These are phyloP conservation scores for Rhynchospora breviuscula DNA, from an alignment of 176 grass and related monocot genomes.

Conservation along the genomic window DNA sequence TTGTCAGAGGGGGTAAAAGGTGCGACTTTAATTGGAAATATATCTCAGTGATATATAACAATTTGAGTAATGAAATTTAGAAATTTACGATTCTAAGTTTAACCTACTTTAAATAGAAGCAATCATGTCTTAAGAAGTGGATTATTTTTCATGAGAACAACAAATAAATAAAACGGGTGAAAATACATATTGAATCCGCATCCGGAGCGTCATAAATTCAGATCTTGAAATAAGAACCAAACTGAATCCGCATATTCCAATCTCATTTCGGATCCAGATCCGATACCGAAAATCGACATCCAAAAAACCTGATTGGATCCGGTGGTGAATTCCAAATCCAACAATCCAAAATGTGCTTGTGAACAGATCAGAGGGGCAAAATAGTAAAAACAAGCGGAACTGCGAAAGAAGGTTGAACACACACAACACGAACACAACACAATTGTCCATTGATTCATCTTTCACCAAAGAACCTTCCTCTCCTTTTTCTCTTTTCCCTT, in stretches of 20 bases:
- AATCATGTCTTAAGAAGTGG: not conserved
- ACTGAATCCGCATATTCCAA: too few relatives aligned
- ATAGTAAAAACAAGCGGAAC: not conserved
- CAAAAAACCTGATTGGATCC: not conserved
- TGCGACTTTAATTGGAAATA: not conserved
- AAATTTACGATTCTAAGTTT: not conserved
- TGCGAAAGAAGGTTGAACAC: not conserved
- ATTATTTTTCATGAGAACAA: too few relatives aligned
- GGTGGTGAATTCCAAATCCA: not conserved
- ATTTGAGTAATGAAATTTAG: not conserved
- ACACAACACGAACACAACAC: too few relatives aligned
- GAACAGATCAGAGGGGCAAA: conserved; percentile 13
- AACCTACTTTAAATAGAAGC: not conserved
- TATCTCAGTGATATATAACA: not conserved
- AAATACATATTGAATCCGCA: too few relatives aligned
- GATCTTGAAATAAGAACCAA: too few relatives aligned
- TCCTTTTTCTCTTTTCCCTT: not conserved
- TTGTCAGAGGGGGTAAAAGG: not conserved
- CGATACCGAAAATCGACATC: too few relatives aligned
- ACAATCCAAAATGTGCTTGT: not conserved
- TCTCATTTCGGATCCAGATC: too few relatives aligned
- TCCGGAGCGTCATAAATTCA: too few relatives aligned
- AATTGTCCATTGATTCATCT: not conserved
- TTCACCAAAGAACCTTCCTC: conserved; percentile 22
- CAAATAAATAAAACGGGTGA: too few relatives aligned